Percentiles rank a stretch among this genome's conserved stretches.
phyloP scores from a whole-genome alignment of 2,329 filamentous ascomycete species.

The Alternaria postmessia region DNA sequence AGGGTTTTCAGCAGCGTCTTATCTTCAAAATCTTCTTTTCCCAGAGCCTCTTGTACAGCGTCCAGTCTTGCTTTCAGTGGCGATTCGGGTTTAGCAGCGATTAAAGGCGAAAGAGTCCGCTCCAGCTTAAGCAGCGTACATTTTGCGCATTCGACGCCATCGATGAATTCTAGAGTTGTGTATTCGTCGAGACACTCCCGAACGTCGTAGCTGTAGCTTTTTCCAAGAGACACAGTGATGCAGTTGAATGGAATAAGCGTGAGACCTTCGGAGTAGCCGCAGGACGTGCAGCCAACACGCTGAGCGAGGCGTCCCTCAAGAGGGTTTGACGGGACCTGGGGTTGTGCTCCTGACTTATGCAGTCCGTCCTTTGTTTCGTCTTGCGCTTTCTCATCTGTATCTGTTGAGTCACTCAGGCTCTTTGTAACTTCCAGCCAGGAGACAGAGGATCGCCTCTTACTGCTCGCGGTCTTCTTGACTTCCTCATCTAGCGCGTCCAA shows the following conservation, averaged over 20 bases:
- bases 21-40: constrained; percentile 75
- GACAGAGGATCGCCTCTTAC: constrained; percentile 50
- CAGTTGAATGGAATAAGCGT: constrained; percentile 95
- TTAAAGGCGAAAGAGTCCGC: constrained; percentile 40
- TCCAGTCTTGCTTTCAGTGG: constrained; percentile 65
- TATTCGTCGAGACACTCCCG: constrained; percentile 84
- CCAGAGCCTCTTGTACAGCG: constrained; percentile 74
- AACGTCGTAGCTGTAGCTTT: constrained; percentile 70
- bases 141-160: constrained; percentile 88
- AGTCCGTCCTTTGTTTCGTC: constrained; percentile 12
- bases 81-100: constrained; percentile 46
- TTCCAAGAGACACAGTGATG: constrained; percentile 82
- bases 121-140: constrained; percentile 77
- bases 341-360: constrained; percentile 6
- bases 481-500: constrained; percentile 86
- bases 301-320: constrained; percentile 89
- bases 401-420: constrained; percentile 28
- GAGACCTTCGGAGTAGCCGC: constrained; percentile 86
- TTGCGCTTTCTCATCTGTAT: constrained; percentile 11
- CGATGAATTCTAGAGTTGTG: constrained; percentile 82
- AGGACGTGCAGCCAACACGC: constrained; percentile 84
- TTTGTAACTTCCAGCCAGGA: constrained; percentile 44
- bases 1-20: constrained; percentile 61
- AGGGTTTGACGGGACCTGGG: constrained; percentile 68
- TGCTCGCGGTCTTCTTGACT: constrained; percentile 59